Evolutionary conservation across 164 flowering plant genomes (phyloP).

Genomic region (Piper longum): DNA sequence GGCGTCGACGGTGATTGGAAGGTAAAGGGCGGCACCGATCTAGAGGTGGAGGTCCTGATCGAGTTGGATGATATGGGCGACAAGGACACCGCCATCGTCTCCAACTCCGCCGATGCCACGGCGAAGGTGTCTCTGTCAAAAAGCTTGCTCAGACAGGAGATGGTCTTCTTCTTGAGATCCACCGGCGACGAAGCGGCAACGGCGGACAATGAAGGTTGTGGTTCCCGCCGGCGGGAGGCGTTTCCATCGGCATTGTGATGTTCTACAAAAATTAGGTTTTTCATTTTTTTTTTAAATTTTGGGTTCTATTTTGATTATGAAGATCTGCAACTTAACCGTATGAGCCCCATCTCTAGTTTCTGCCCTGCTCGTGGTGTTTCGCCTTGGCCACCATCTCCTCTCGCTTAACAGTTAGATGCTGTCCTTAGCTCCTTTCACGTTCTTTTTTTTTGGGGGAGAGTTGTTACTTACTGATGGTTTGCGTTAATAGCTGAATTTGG

Average conservation of each 20-base stretch:
- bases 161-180: constrained; percentile 47
- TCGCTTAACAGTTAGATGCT: no score
- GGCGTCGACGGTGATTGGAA: constrained; percentile 54
- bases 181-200: constrained; percentile 14
- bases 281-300: no score
- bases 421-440: no score
- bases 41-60: constrained; percentile 70
- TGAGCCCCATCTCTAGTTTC: no score
- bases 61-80: constrained; percentile 44
- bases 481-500: no score
- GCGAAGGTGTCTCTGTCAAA: constrained; percentile 74
- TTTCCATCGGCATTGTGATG: background rate
- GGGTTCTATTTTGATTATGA: no score
- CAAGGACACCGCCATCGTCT: constrained; percentile 40
- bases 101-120: constrained; percentile 60
- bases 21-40: constrained; percentile 61
- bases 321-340: no score
- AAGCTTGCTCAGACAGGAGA: constrained; percentile 54
- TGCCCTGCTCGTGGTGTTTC: no score
- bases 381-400: no score
- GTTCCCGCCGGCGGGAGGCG: background rate
- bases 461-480: no score
- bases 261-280: no score
- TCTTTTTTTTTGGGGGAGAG: no score
- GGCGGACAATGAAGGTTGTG: background rate